Base-by-base conservation (phyloP, 1,284 basidiomycete species). In the Apiotrichum laibachii region DNA sequence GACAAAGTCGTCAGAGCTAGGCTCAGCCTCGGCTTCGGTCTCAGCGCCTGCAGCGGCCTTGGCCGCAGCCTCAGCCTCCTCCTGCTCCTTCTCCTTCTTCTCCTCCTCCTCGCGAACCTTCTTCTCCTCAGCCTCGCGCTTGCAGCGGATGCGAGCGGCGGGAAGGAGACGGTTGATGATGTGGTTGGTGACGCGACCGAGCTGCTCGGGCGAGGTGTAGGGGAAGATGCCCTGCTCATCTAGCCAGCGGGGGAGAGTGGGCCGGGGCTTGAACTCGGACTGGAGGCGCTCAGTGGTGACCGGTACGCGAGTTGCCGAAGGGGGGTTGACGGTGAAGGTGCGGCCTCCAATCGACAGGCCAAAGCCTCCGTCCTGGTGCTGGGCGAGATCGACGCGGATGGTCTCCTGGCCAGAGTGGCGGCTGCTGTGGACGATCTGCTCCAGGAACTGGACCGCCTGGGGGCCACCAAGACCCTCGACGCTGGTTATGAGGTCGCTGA, bases 181-280 rank as follows among this genome's bases (percentile, higher is more conserved):
- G 53, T 94, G 80, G 47, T 85, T 77, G 49, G 93, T 81, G 67
- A 96, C 88, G 64, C 88, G 88, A 26, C 81, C 80, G 26, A 94
- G 73, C 68, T 85, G 87, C 18, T 80, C 92, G 82, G 65, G 88
- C 85, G 88, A 86, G 66, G 86, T 84, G 39, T 89, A 86, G 59
- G 92, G 86, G 16, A 92, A 81, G 54, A 90, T 87, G 67, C 88
- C 89, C 56, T 85, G 85, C 76, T 96, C 94, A 69, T 97, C 93
- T 1, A 84, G 80, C 94, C 95, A 98, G 48, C 95, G 85, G 69
- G 90, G 88, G n/a, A 87, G 73, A 0, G 95, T 97, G 12, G 79
- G 88, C 60, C 90, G 79, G 4, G 93, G 93, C 12, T 73, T 65
- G 66, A 81, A 82, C 16, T 80, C 79, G 21, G 71, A 65, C 22